Evolutionary conservation across 345 rosid genomes (phyloP), one percentile per base, ranked within the genome.

Genomic region (Citrus trifoliata): DNA sequence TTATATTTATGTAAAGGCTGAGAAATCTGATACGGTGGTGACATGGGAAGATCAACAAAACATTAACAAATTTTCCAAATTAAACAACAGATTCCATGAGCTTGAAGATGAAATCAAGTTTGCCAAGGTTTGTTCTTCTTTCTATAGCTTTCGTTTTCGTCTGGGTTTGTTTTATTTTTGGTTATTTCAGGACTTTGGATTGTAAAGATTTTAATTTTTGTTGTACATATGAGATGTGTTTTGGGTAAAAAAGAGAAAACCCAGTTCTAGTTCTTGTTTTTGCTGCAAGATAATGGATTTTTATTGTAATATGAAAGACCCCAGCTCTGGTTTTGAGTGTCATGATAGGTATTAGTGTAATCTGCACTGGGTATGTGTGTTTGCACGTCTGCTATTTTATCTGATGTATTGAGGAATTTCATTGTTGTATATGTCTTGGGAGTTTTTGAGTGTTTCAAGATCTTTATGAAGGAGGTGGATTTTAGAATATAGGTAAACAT

Each of bases 31-130:
- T 63, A 90, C 78, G 79, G 92, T 86, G 88, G 99, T 96, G 33
- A 96, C 98, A 4, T 96, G 99, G 99, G 95, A 93, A 75, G 99
- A 96, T 71, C 99, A 96, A 88, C 97, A 89, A 80, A 96, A 93
- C 85, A 96, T 96, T 75, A 94, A 94, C 84, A 90, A 74, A 73
- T 96, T 96, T 78, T 90, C 91, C 32, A 90, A 94, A 75, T 86
- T 96, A 67, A 96, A 96, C 87, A 96, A 91, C 70, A 80, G 99
- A 60, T 82, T 91, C 71, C 98, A 94, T 77, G 98, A 96, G 79
- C 93, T 96, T 28, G 85, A 85, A 24, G 99, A 96, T 59, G 99
- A 96, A 76, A 88, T 94, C 84, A 93, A 86, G 86, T 42, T 81
- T 61, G 92, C 93, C 78, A 94, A 94, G 98, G 98, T 92, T 58